Evolutionary conservation across 352 stramenopile genomes (phyloP).

Genomic region (Globisporangium middletonii): DNA sequence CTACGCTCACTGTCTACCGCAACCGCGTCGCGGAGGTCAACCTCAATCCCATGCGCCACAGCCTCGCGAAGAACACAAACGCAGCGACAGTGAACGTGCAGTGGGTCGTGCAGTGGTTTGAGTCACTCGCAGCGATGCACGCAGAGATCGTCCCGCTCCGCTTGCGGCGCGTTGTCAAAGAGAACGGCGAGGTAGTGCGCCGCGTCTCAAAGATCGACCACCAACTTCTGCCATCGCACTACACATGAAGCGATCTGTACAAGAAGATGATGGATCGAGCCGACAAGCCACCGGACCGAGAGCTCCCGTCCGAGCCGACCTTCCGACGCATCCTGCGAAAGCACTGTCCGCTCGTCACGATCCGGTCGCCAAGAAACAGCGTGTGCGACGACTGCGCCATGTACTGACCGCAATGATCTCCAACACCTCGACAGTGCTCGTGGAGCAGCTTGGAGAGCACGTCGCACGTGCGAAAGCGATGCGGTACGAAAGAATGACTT

Average conservation of each 20-base stretch:
- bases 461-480: constrained; percentile 1
- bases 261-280: neutral
- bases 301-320: neutral
- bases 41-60: neutral
- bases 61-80: neutral
- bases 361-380: neutral
- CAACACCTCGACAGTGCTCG: neutral
- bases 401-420: neutral
- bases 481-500: constrained; percentile 8
- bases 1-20: neutral
- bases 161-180: neutral
- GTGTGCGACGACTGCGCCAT: constrained; percentile 2
- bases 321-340: neutral
- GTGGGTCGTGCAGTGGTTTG: neutral
- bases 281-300: neutral
- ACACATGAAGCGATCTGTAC: neutral
- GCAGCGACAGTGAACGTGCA: neutral
- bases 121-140: neutral
- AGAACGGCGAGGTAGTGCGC: neutral
- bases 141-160: neutral
- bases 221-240: neutral
- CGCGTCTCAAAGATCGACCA: neutral
- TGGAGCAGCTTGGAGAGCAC: constrained; percentile 6
- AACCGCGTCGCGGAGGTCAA: neutral
- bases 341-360: neutral